Conservation (phyloP, 2,329 filamentous ascomycete genomes). For the Colletotrichum simmondsii region DNA sequence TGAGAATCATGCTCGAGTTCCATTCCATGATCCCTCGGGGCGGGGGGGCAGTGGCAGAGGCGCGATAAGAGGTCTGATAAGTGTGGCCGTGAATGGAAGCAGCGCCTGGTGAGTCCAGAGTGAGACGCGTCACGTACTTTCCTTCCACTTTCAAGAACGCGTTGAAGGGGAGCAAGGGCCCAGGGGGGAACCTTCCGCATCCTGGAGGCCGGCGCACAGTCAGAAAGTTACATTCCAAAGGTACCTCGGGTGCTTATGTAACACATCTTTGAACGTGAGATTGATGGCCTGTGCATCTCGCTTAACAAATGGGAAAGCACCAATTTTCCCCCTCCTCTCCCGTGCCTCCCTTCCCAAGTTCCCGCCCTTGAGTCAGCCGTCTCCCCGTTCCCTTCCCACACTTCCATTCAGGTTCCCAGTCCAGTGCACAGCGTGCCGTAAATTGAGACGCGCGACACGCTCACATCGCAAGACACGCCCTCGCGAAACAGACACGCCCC, state of each 20-base stretch:
- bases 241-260: too few relatives aligned
- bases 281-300: constrained; percentile 6
- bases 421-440: neutral
- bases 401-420: neutral
- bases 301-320: constrained; percentile 19
- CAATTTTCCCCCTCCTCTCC: neutral
- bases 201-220: too few relatives aligned
- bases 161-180: neutral
- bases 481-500: constrained; percentile 58
- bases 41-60: neutral
- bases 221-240: neutral
- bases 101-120: constrained; percentile 7
- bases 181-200: too few relatives aligned
- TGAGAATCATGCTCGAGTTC: neutral
- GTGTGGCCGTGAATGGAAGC: neutral
- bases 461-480: constrained; percentile 48
- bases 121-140: constrained; percentile 20
- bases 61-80: neutral
- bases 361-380: neutral
- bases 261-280: neutral
- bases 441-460: constrained; percentile 41
- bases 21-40: neutral
- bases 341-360: neutral
- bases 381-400: neutral
- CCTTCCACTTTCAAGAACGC: neutral